These are phyloP conservation scores for Macadamia integrifolia DNA, from an alignment of 164 flowering plant genomes.

Conservation along the genomic window DNA sequence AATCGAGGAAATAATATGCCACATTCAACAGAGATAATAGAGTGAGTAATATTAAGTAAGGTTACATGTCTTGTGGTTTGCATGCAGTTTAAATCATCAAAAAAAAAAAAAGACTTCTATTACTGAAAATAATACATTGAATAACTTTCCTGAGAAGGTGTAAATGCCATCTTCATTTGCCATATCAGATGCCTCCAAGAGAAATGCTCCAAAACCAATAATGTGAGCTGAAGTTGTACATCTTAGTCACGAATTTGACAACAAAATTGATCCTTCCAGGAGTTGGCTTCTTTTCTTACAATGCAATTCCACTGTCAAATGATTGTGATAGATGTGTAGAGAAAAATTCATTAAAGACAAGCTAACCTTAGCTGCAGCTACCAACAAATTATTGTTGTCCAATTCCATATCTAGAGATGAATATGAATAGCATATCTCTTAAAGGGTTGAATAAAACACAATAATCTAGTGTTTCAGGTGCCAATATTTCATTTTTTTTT, in stretches of 20 bases:
- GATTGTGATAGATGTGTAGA: constrained; percentile 13
- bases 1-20: too few species aligned
- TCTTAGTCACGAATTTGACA: constrained; percentile 35
- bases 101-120: too few species aligned
- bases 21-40: too few species aligned
- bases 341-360: too few species aligned
- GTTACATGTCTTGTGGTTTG: too few species aligned
- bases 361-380: too few species aligned
- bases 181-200: constrained; percentile 45
- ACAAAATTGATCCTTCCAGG: constrained; percentile 57
- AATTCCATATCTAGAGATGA: too few species aligned
- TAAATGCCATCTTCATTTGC: constrained; percentile 56
- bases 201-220: constrained; percentile 38
- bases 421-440: not conserved
- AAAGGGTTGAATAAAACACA: constrained; percentile 14
- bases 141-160: constrained; percentile 20
- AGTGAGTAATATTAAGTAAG: too few species aligned
- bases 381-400: too few species aligned
- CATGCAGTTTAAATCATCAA: too few species aligned
- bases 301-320: constrained; percentile 73
- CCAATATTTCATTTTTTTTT: constrained; percentile 6
- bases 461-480: constrained; percentile 23
- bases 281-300: constrained; percentile 83
- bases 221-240: constrained; percentile 46
- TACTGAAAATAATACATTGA: constrained; percentile 2